Conservation (phyloP, 164 flowering plant genomes). For the Hamamelis virginiana region DNA sequence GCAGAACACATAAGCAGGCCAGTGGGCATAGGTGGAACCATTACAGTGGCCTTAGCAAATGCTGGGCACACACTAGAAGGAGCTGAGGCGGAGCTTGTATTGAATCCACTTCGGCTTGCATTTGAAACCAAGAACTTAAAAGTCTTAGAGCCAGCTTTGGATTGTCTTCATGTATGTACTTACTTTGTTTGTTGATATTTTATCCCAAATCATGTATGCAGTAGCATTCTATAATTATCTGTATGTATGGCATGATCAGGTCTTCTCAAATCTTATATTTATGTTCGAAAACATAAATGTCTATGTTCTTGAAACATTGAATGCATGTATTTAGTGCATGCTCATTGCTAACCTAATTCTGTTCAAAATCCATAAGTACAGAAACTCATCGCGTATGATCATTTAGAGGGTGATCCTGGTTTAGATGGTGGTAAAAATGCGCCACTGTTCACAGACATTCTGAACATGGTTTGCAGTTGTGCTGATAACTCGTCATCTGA, state of each 20-base stretch:
- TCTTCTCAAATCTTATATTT: not conserved
- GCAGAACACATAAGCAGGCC: constrained; percentile 28
- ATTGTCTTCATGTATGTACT: constrained; percentile 91
- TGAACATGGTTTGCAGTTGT: constrained; percentile 86
- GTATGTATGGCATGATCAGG: not conserved
- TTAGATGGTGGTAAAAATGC: constrained; percentile 80
- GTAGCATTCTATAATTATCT: not conserved
- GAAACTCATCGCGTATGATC: constrained; percentile 99
- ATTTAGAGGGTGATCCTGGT: constrained; percentile 99
- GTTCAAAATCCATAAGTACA: constrained; percentile 28
- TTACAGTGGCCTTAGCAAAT: constrained; percentile 62
- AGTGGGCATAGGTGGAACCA: constrained; percentile 30
- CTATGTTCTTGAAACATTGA: not conserved
- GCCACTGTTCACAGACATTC: constrained; percentile 69
- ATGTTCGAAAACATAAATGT: not conserved
- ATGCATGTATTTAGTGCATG: constrained; percentile 1
- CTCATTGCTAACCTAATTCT: not conserved
- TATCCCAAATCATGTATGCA: not conserved
- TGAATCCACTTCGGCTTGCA: constrained; percentile 86
- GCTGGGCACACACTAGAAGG: constrained; percentile 79
- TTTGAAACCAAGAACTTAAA: constrained; percentile 87
- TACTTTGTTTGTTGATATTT: constrained; percentile 1
- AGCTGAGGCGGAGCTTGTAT: constrained; percentile 77
- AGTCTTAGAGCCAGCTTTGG: constrained; percentile 86
- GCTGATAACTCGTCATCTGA: constrained; percentile 94